Evolutionary conservation across 1,139 yeast genomes (phyloP).

Genomic region (Casaregolazyma suthepensis): DNA sequence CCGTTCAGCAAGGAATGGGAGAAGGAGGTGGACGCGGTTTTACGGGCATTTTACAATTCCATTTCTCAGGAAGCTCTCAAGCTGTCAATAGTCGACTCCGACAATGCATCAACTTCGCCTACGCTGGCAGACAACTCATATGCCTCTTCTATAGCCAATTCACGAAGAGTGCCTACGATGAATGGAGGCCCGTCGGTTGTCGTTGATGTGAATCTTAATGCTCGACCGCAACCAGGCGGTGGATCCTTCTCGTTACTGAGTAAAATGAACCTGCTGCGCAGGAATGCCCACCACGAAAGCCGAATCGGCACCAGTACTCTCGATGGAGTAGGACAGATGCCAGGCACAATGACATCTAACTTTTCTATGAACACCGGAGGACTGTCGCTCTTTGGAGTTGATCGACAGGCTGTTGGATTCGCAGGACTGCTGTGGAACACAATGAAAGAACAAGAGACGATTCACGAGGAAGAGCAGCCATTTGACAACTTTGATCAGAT

Average conservation of each 20-base stretch:
- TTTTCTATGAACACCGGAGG: conserved; percentile 26
- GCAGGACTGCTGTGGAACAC: conserved; percentile 32
- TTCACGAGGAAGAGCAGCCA: conserved; percentile 19
- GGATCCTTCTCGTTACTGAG: conserved; percentile 22
- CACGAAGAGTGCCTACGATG: background rate
- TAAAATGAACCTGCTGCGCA: conserved; percentile 21
- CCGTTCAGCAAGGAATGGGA: conserved; percentile 27
- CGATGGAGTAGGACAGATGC: conserved; percentile 18
- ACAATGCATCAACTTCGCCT: conserved; percentile 2
- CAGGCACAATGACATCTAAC: conserved; percentile 27
- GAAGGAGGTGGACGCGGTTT: conserved; percentile 24
- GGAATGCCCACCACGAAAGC: conserved; percentile 22
- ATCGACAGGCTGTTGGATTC: conserved; percentile 32
- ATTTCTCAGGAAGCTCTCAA: conserved; percentile 27
- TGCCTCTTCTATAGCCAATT: background rate
- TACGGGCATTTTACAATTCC: conserved; percentile 25
- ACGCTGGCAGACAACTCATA: background rate
- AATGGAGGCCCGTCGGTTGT: conserved; percentile 3
- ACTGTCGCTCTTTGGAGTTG: conserved; percentile 21
- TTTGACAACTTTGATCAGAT: conserved; percentile 28
- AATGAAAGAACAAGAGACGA: conserved; percentile 27
- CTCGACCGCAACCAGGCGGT: conserved; percentile 2
- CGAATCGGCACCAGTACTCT: conserved; percentile 17
- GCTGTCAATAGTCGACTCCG: conserved; percentile 22
- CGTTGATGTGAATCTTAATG: conserved; percentile 4